Evolutionary conservation across 2,329 filamentous ascomycete genomes (phyloP).

Genomic region (Diaporthe citrichinensis): DNA sequence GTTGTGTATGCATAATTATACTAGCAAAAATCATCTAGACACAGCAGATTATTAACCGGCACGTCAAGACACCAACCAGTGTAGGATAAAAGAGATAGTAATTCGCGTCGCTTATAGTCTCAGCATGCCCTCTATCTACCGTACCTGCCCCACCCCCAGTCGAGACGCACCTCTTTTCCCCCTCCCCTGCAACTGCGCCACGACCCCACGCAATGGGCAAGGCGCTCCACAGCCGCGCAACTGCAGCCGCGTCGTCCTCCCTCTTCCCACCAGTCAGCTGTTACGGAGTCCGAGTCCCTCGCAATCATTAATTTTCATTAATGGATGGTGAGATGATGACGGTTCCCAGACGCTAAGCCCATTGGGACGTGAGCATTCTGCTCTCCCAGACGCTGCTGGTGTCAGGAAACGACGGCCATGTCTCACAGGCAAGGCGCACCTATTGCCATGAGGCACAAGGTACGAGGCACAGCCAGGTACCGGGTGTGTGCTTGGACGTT

Average conservation of each 20-base stretch:
- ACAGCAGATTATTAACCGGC: background rate
- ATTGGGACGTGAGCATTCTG: background rate
- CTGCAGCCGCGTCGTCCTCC: constrained; percentile 23
- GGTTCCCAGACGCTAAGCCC: too few species aligned
- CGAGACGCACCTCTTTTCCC: background rate
- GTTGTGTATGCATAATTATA: background rate
- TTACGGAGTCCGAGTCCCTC: background rate
- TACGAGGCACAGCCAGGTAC: background rate
- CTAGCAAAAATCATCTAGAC: background rate
- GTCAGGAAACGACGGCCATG: background rate
- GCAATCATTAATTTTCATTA: background rate
- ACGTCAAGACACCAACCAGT: background rate
- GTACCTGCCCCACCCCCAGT: background rate
- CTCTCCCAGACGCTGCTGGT: background rate
- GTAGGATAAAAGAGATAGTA: background rate
- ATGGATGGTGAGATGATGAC: constrained; percentile 12
- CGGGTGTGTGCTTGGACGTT: background rate
- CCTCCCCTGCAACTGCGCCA: background rate
- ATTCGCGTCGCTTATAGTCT: background rate
- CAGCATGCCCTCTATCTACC: background rate
- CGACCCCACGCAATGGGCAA: background rate
- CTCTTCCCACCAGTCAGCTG: background rate
- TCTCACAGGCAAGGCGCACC: background rate
- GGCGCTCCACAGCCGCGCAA: constrained; percentile 32
- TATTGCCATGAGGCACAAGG: background rate